phyloP scores from a whole-genome alignment of 257 asterid species.

The Mitragyna speciosa region DNA sequence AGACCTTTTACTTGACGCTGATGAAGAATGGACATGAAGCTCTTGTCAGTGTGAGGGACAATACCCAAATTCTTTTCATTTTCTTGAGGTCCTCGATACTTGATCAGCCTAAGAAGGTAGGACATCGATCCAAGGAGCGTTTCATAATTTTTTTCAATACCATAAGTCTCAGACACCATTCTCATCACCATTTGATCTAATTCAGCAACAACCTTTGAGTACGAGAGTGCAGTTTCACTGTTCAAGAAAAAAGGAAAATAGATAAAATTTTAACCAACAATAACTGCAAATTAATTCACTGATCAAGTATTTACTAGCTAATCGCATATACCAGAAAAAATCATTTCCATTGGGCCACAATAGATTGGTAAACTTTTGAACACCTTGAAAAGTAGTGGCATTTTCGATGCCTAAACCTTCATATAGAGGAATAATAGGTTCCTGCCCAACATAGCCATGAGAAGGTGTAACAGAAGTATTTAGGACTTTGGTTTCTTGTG shows the following conservation, averaged over 20 bases:
- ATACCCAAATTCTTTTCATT: slow-evolving; percentile 50
- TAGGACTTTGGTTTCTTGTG: slow-evolving; percentile 44
- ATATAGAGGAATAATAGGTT: slow-evolving; percentile 58
- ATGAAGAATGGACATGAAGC: slow-evolving; percentile 59
- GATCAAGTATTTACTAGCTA: not conserved
- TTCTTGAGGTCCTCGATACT: slow-evolving; percentile 46
- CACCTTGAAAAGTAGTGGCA: slow-evolving; percentile 55
- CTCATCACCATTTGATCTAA: slow-evolving; percentile 49
- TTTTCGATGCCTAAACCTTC: slow-evolving; percentile 68
- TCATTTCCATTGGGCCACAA: slow-evolving; percentile 48
- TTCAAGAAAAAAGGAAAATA: not conserved
- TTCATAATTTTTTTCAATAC: slow-evolving; percentile 33
- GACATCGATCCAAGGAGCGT: slow-evolving; percentile 44
- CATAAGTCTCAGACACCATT: slow-evolving; percentile 66
- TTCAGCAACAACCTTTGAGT: slow-evolving; percentile 49
- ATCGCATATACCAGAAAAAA: not conserved
- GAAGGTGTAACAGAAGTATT: slow-evolving; percentile 56
- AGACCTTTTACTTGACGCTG: slow-evolving; percentile 64
- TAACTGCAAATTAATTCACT: slow-evolving; percentile 5
- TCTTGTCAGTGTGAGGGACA: slow-evolving; percentile 68
- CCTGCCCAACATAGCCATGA: slow-evolving; percentile 77
- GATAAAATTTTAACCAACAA: not conserved
- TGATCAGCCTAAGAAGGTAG: slow-evolving; percentile 53
- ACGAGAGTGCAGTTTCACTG: slow-evolving; percentile 58
- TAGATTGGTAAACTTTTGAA: slow-evolving; percentile 55